Evolutionary conservation across 208 protist genomes (phyloP).

Genomic region (Entamoeba invadens): DNA sequence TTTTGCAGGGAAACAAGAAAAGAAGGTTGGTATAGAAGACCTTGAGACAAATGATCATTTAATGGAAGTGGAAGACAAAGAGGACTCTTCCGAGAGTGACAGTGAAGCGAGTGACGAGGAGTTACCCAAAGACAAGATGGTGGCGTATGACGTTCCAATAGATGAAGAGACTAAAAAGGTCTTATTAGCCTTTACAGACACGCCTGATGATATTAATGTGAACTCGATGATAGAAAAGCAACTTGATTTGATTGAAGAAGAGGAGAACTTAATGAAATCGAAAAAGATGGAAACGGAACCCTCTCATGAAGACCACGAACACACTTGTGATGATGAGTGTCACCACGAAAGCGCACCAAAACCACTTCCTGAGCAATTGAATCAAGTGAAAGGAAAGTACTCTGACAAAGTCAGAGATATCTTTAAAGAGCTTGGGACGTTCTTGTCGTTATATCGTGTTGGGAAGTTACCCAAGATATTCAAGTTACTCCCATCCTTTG

Average conservation of each 20-base stretch:
- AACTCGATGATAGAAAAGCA: not conserved
- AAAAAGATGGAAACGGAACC: too few relatives aligned
- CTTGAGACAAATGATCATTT: not conserved
- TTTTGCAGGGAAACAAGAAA: not conserved
- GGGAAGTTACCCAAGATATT: slow-evolving; percentile 96
- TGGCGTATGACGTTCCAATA: not conserved
- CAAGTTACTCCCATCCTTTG: slow-evolving; percentile 83
- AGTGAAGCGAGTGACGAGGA: not conserved
- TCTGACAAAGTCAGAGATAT: not conserved
- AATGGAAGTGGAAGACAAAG: not conserved
- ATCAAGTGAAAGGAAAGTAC: not conserved
- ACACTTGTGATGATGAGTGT: too few relatives aligned
- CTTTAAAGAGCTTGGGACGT: slow-evolving; percentile 53
- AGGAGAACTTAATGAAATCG: not conserved
- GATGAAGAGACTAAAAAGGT: not conserved
- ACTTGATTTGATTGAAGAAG: not conserved
- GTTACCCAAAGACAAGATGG: too few relatives aligned
- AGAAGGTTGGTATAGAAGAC: not conserved
- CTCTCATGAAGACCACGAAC: too few relatives aligned
- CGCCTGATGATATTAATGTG: not conserved
- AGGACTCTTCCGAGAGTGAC: not conserved
- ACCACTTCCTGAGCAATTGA: not conserved
- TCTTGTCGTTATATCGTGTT: slow-evolving; percentile 76
- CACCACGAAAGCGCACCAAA: too few relatives aligned
- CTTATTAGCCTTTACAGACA: not conserved